These are phyloP conservation scores for Thelonectria olida DNA, from an alignment of 2,329 filamentous ascomycete genomes.

Conservation along the genomic window DNA sequence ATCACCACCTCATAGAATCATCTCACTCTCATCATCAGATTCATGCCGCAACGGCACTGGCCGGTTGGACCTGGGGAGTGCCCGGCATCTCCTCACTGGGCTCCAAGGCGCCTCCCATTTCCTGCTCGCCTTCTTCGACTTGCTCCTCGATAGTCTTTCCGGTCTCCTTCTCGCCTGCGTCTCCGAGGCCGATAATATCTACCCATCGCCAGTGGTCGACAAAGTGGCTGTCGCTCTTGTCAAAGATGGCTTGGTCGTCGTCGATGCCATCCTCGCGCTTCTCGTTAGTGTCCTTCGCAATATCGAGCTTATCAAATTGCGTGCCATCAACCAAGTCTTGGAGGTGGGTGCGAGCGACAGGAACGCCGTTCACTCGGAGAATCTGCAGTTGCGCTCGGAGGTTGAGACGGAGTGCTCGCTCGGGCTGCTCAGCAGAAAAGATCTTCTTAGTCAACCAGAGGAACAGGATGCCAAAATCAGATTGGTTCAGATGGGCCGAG, in stretches of 20 bases:
- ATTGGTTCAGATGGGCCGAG: slow-evolving; percentile 84
- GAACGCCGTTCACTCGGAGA: slow-evolving; percentile 59
- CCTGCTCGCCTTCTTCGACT: slow-evolving; percentile 47
- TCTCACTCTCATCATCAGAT: neutral
- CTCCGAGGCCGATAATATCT: slow-evolving; percentile 60
- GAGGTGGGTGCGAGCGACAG: slow-evolving; percentile 59
- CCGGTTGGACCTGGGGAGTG: slow-evolving; percentile 6
- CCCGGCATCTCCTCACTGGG: slow-evolving; percentile 40
- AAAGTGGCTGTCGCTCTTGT: slow-evolving; percentile 48
- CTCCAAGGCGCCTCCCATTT: slow-evolving; percentile 49
- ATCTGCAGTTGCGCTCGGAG: slow-evolving; percentile 66
- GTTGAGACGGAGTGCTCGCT: slow-evolving; percentile 67
- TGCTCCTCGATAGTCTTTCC: slow-evolving; percentile 44
- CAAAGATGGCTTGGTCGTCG: slow-evolving; percentile 62
- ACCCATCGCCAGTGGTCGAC: slow-evolving; percentile 64
- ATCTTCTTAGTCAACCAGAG: slow-evolving; percentile 72
- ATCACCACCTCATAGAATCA: neutral
- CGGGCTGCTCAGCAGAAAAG: slow-evolving; percentile 66
- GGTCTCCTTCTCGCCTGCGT: slow-evolving; percentile 38
- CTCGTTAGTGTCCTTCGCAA: slow-evolving; percentile 26
- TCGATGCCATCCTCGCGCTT: slow-evolving; percentile 49
- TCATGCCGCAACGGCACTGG: slow-evolving; percentile 33
- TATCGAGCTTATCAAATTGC: slow-evolving; percentile 48
- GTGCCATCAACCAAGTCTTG: slow-evolving; percentile 61
- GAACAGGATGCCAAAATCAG: slow-evolving; percentile 85